phyloP scores from a whole-genome alignment of 2,329 filamentous ascomycete genomes.

The Cladophialophora immunda region DNA sequence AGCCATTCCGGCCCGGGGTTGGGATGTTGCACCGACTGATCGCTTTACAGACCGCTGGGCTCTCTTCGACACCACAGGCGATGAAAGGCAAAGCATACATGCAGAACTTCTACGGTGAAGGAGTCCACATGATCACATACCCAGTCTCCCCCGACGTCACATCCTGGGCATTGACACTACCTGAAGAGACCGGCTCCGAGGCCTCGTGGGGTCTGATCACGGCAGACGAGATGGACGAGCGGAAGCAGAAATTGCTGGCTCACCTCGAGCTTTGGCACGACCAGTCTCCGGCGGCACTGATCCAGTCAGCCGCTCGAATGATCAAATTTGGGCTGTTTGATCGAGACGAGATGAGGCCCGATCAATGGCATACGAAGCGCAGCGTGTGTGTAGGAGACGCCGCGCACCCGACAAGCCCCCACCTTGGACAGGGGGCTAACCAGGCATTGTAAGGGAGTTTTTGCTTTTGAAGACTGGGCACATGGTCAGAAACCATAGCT shows the following conservation, averaged over 20 bases:
- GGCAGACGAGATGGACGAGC: conserved; percentile 23
- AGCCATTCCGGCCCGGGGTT: not conserved
- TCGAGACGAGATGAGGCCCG: conserved; percentile 26
- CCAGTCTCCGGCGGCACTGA: conserved; percentile 12
- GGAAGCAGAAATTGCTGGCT: conserved; percentile 20
- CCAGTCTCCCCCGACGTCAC: conserved; percentile 27
- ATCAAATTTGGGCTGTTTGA: conserved; percentile 35
- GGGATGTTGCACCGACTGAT: not conserved
- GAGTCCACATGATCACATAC: conserved; percentile 32
- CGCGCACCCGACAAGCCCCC: conserved; percentile 30
- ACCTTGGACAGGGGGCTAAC: conserved; percentile 30
- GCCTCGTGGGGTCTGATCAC: conserved; percentile 28
- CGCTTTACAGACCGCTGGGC: conserved; percentile 24
- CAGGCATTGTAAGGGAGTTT: conserved; percentile 27
- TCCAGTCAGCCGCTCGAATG: conserved; percentile 19
- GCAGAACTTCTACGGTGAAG: conserved; percentile 31
- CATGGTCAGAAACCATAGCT: not conserved
- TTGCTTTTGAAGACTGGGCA: too few species aligned
- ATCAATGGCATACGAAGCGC: conserved; percentile 27
- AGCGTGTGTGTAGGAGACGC: conserved; percentile 28
- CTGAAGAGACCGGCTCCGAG: conserved; percentile 23
- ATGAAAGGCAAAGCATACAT: conserved; percentile 12
- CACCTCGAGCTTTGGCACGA: conserved; percentile 23
- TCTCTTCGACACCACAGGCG: conserved; percentile 23
- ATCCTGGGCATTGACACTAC: conserved; percentile 29